These are phyloP conservation scores for Aspergillus carbonarius DNA, from an alignment of 2,329 filamentous ascomycete genomes.

Conservation along the genomic window DNA sequence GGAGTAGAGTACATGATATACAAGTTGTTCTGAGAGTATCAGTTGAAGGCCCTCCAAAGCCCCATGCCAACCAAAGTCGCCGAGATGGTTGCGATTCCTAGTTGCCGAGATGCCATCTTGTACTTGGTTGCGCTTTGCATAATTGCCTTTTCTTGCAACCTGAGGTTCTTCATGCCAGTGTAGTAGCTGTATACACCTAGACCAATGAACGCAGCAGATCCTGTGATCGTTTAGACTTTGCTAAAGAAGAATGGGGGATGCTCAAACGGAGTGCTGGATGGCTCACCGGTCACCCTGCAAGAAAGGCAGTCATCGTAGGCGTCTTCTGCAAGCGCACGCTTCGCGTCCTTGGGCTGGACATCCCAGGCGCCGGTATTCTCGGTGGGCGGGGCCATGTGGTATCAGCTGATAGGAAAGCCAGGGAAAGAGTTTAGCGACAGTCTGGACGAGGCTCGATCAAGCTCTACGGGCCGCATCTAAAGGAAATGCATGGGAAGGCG, in stretches of 20 bases:
- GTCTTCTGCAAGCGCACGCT: conserved; percentile 52
- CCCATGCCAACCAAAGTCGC: conserved; percentile 68
- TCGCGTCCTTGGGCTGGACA: conserved; percentile 58
- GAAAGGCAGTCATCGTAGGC: conserved; percentile 63
- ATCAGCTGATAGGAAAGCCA: background rate
- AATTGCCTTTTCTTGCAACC: conserved; percentile 61
- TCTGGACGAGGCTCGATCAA: background rate
- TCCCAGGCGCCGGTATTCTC: conserved; percentile 52
- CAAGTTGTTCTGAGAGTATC: conserved; percentile 20
- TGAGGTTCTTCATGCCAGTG: conserved; percentile 70
- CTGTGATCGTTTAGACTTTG: conserved; percentile 42
- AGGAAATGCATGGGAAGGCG: conserved; percentile 24
- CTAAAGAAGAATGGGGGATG: background rate
- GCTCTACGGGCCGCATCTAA: conserved; percentile 1
- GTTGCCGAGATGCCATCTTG: conserved; percentile 67
- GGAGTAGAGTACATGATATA: conserved; percentile 4
- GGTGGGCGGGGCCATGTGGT: conserved; percentile 39
- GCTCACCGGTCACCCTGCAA: conserved; percentile 70
- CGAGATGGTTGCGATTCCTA: conserved; percentile 68
- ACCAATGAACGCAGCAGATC: conserved; percentile 71
- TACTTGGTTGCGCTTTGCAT: conserved; percentile 68
- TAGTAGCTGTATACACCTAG: conserved; percentile 76
- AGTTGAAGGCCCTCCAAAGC: conserved; percentile 65
- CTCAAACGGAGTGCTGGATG: background rate
- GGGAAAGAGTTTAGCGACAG: conserved; percentile 11